Evolutionary conservation across 371 early-diverging fungal species (phyloP).

Genomic region (Mortierella sp.): DNA sequence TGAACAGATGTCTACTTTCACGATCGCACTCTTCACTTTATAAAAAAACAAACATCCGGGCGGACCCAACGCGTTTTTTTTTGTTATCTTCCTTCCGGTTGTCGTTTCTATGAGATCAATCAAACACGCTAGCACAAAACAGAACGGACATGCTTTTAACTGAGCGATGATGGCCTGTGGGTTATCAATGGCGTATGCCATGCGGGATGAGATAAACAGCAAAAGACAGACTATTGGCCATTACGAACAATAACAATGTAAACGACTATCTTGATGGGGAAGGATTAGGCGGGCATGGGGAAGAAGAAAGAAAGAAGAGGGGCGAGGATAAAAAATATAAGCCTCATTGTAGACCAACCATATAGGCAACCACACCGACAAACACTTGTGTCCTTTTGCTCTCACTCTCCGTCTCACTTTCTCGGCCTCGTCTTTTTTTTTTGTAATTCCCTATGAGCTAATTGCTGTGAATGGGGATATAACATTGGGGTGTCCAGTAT

Average conservation of each 20-base stretch:
- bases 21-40: not conserved
- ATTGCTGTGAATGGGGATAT: not conserved
- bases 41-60: not conserved
- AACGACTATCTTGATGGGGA: slow-evolving; percentile 13
- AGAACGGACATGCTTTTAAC: not conserved
- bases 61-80: not conserved
- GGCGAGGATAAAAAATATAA: not conserved
- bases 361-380: not conserved
- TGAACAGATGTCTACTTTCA: not conserved
- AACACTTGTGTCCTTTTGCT: not conserved
- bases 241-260: not conserved
- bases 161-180: slow-evolving; percentile 8
- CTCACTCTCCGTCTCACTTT: not conserved
- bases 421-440: not conserved
- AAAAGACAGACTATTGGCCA: not conserved
- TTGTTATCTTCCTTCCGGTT: slow-evolving; percentile 3
- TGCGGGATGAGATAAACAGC: slow-evolving; percentile 1
- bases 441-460: not conserved
- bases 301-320: not conserved
- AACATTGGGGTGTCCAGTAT: not conserved
- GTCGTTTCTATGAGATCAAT: not conserved
- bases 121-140: not conserved
- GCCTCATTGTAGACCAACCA: not conserved
- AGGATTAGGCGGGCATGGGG: not conserved
- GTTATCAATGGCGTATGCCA: slow-evolving; percentile 10